Base-by-base conservation (phyloP, 176 grass and related monocot genomes). In the Ensete glaucum region DNA sequence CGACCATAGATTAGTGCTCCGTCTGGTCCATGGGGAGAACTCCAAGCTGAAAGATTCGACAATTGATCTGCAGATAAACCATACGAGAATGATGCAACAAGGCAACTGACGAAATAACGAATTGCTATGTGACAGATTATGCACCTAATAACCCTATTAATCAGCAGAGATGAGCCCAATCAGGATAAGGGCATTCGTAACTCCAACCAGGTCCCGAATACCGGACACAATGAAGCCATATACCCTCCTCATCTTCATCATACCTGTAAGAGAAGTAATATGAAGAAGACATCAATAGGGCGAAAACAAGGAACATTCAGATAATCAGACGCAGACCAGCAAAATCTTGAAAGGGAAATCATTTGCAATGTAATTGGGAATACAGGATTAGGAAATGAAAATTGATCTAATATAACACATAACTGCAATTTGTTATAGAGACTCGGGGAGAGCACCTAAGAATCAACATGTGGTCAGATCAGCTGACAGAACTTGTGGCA, bases 181-280 rank as follows among this genome's bases (percentile, higher is more conserved):
- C 87, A 72, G 95, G 95, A 79, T 81, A 89, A 52, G 88, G 95
- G 70, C 90, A 98, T 77, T 91, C 81, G 3, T 93, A 98, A 50
- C 86, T 81, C 95, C 95, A 98, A 81, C 88, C 95, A 63, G 95
- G 90, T 27, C 95, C 90, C 4, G 88, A 87, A 76, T 97, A 98
- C 29, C 82, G 71, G 72, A 84, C 77, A 51, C 95, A 98, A 76
- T 93, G 90, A 66, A 98, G 74, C 88, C 95, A 98, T 48, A 98
- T 22, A 57, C 76, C 95, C 78, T 89, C 84, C 81, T 91, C 95
- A 50, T 93, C 80, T 56, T 82, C 80, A 64, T 91, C 90, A 53
- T 98, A 98, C 59, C 95, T 98, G 81, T 53, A 75, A 80, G 68
- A 16, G 5, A 52, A 9, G 43, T 24, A 54, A 54, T 69, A 8